Percentiles rank a stretch among this genome's conserved stretches.
phyloP scores from a whole-genome alignment of 2,329 filamentous ascomycete genomes.

The Ilyonectria destructans region DNA sequence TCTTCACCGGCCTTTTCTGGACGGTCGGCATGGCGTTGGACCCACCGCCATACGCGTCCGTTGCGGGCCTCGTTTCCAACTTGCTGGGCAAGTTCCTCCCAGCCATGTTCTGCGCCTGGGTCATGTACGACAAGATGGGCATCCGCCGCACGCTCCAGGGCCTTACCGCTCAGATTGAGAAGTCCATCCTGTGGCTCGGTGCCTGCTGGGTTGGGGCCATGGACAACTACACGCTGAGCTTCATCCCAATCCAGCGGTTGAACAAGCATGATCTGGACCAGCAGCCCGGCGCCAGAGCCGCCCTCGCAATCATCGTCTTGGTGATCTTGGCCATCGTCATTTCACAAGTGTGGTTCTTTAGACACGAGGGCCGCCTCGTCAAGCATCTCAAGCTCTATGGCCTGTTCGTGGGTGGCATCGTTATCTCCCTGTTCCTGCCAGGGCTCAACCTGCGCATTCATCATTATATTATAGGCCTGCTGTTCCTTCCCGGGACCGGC shows the following conservation, averaged over 20 bases:
- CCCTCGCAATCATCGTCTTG: constrained; percentile 84
- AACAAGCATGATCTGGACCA: constrained; percentile 90
- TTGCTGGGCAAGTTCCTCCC: constrained; percentile 88
- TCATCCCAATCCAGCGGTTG: constrained; percentile 94
- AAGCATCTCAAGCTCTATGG: constrained; percentile 85
- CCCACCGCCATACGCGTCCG: constrained; percentile 78
- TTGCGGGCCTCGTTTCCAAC: constrained; percentile 82
- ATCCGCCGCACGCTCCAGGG: constrained; percentile 80
- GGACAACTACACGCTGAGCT: constrained; percentile 95
- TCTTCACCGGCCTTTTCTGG: constrained; percentile 88
- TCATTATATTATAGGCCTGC: constrained; percentile 91
- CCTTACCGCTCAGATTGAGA: constrained; percentile 88
- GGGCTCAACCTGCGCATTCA: constrained; percentile 90
- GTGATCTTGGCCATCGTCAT: constrained; percentile 78
- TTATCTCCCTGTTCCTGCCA: constrained; percentile 81
- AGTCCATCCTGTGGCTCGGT: constrained; percentile 91
- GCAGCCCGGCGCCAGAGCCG: constrained; percentile 90
- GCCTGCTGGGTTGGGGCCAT: constrained; percentile 92
- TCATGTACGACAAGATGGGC: constrained; percentile 88
- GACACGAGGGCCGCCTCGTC: constrained; percentile 85
- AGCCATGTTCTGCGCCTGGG: constrained; percentile 88
- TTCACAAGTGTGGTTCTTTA: constrained; percentile 88
- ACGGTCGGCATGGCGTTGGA: constrained; percentile 94
- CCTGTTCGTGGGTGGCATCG: constrained; percentile 76
- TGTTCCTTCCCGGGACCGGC: constrained; percentile 89